Conservation (phyloP, 2,329 filamentous ascomycete genomes). For the Cladophialophora carrionii region DNA sequence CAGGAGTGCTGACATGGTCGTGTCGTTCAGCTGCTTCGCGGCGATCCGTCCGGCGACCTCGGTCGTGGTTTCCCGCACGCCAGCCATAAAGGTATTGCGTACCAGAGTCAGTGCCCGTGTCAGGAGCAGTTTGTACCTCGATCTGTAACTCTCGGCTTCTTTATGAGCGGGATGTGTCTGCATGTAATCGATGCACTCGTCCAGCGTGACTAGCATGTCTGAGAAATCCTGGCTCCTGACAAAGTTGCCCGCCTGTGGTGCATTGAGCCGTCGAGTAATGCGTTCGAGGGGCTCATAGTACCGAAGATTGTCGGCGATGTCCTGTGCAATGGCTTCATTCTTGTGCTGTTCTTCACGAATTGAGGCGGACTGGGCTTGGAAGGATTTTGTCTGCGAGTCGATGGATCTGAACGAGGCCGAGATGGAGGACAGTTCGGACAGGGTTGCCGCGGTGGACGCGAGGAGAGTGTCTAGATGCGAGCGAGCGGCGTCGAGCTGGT, state of each 20-base stretch:
- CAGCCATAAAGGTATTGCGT: conserved; percentile 66
- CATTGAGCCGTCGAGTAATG: conserved; percentile 86
- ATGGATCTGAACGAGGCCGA: conserved; percentile 86
- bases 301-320: conserved; percentile 85
- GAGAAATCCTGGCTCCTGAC: conserved; percentile 83
- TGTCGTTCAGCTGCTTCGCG: conserved; percentile 70
- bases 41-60: conserved; percentile 67
- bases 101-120: conserved; percentile 69
- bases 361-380: conserved; percentile 89
- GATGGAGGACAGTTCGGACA: conserved; percentile 75
- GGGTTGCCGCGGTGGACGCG: conserved; percentile 72
- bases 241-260: conserved; percentile 81
- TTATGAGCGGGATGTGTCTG: conserved; percentile 79
- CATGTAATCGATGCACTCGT: conserved; percentile 94
- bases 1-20: conserved; percentile 69
- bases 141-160: conserved; percentile 83
- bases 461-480: conserved; percentile 80
- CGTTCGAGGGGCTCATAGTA: conserved; percentile 94
- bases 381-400: conserved; percentile 87
- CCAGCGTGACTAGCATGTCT: conserved; percentile 83
- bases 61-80: conserved; percentile 64
- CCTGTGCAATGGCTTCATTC: conserved; percentile 76
- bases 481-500: conserved; percentile 79
- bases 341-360: conserved; percentile 80
- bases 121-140: conserved; percentile 81